Conservation (phyloP, 1,284 basidiomycete genomes). For the Ustilago tritici region DNA sequence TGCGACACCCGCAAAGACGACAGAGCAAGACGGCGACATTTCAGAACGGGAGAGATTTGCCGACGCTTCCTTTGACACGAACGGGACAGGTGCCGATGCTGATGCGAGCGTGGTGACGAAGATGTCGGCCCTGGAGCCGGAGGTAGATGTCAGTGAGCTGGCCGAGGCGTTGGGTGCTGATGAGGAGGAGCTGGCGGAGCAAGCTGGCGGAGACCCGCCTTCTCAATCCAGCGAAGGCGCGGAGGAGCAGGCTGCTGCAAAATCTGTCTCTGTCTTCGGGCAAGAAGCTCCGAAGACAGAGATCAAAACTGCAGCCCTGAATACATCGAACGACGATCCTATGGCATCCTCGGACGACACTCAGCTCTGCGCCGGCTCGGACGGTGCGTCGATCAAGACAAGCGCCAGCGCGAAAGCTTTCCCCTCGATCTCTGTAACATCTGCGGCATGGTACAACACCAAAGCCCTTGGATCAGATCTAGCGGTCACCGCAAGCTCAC, state of each 20-base stretch:
- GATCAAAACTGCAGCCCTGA: not conserved
- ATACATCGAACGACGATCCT: not conserved
- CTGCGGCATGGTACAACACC: slow-evolving; percentile 57
- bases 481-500: slow-evolving; percentile 14
- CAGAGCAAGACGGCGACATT: slow-evolving; percentile 19
- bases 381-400: slow-evolving; percentile 32
- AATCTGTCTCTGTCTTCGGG: not conserved
- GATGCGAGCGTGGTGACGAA: slow-evolving; percentile 42
- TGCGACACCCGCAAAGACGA: not conserved
- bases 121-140: slow-evolving; percentile 44
- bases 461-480: slow-evolving; percentile 33
- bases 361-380: slow-evolving; percentile 4
- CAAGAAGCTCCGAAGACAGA: not conserved
- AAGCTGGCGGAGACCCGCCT: not conserved
- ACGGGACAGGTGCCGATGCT: slow-evolving; percentile 10
- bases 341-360: slow-evolving; percentile 3
- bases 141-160: slow-evolving; percentile 46
- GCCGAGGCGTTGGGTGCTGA: slow-evolving; percentile 35
- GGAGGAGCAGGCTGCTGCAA: not conserved
- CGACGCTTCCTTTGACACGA: slow-evolving; percentile 36
- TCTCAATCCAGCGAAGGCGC: not conserved
- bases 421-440: slow-evolving; percentile 54
- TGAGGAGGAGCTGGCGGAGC: not conserved
- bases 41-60: slow-evolving; percentile 31
- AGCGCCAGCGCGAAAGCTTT: slow-evolving; percentile 50